Evolutionary conservation across 192 early-diverging fungal genomes (phyloP).

Genomic region (Endogone sp.): DNA sequence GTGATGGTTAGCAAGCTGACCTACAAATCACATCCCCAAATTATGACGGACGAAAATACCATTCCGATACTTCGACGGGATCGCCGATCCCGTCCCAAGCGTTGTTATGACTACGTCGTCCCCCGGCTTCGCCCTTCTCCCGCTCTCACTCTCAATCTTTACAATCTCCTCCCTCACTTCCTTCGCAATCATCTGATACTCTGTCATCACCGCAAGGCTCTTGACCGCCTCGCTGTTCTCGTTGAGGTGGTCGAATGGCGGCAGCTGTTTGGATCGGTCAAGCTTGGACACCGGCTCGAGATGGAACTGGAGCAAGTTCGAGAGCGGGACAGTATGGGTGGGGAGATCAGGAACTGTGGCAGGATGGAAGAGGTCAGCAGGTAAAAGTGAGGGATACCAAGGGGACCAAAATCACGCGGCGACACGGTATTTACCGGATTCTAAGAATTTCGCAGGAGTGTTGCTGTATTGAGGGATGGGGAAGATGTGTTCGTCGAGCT

Average conservation of each 20-base stretch:
- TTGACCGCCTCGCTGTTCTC: slow-evolving; percentile 5
- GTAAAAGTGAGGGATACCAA: neutral
- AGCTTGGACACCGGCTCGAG: slow-evolving; percentile 62
- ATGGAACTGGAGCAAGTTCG: slow-evolving; percentile 47
- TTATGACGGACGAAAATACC: slow-evolving; percentile 35
- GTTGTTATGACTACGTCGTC: slow-evolving; percentile 56
- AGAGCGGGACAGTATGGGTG: slow-evolving; percentile 7
- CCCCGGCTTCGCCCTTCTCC: slow-evolving; percentile 16
- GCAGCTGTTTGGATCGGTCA: slow-evolving; percentile 25
- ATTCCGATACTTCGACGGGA: slow-evolving; percentile 90
- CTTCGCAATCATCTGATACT: slow-evolving; percentile 32
- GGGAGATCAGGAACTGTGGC: slow-evolving; percentile 8
- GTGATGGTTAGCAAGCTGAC: no score
- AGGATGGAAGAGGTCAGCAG: neutral
- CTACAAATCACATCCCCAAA: neutral
- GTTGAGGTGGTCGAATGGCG: slow-evolving; percentile 20
- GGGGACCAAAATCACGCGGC: no score
- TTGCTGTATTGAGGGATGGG: slow-evolving; percentile 63
- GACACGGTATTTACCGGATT: slow-evolving; percentile 10
- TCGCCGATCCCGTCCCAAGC: slow-evolving; percentile 88
- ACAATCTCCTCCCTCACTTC: slow-evolving; percentile 26
- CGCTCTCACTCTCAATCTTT: slow-evolving; percentile 2
- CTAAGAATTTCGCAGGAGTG: slow-evolving; percentile 31
- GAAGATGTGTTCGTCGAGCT: slow-evolving; percentile 61
- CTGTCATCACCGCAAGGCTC: slow-evolving; percentile 15